Evolutionary conservation across 2,329 filamentous ascomycete genomes (phyloP).

Genomic region (Claviceps sp.): DNA sequence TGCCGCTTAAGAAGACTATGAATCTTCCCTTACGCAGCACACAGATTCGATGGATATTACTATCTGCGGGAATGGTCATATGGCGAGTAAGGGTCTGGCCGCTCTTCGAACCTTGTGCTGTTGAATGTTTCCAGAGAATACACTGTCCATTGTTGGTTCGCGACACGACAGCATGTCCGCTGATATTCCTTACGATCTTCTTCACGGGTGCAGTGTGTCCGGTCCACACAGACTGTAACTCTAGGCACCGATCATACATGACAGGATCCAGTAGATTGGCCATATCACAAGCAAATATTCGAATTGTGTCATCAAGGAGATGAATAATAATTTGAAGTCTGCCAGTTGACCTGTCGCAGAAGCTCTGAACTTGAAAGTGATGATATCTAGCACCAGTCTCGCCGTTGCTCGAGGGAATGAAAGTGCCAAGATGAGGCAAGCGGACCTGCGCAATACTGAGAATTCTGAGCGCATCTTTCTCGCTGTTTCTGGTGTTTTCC

Average conservation of each 20-base stretch:
- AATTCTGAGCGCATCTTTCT: conserved; percentile 51
- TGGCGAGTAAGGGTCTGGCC: conserved; percentile 43
- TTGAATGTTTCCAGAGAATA: conserved; percentile 63
- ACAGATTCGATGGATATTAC: conserved; percentile 69
- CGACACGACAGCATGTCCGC: conserved; percentile 68
- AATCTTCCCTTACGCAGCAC: conserved; percentile 66
- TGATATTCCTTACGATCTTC: conserved; percentile 77
- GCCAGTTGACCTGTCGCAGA: conserved; percentile 52
- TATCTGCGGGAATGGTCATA: conserved; percentile 51
- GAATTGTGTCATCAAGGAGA: conserved; percentile 72
- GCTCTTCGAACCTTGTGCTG: conserved; percentile 20
- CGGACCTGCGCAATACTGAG: conserved; percentile 78
- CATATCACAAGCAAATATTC: conserved; percentile 66
- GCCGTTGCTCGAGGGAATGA: conserved; percentile 19
- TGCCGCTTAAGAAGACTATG: conserved; percentile 65
- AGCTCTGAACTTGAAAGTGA: conserved; percentile 59
- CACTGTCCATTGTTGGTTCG: conserved; percentile 66
- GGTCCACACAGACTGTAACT: conserved; percentile 58
- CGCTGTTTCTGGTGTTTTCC: conserved; percentile 67
- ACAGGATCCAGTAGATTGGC: conserved; percentile 69
- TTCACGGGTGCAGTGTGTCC: conserved; percentile 71
- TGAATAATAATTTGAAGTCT: conserved; percentile 65
- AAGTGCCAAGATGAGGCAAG: conserved; percentile 35
- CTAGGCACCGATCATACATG: conserved; percentile 45
- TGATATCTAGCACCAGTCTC: conserved; percentile 7